Evolutionary conservation across 2,329 filamentous ascomycete genomes (phyloP), one percentile per base, ranked within the genome.

Genomic region (Pyricularia pennisetigena): DNA sequence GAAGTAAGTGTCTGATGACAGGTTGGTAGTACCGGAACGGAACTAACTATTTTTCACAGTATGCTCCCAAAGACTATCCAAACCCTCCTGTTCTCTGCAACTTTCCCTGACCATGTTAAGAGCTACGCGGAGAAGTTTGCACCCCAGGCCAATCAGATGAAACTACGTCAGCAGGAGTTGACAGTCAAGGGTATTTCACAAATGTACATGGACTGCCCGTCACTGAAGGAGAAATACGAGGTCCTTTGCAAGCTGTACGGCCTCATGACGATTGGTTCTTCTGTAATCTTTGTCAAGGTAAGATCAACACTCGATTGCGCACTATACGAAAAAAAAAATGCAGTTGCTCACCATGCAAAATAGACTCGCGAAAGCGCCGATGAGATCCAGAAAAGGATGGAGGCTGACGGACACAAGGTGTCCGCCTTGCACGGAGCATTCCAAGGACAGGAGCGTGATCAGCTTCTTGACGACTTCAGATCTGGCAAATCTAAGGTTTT

Each of bases 121-220:
- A 82, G 84, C 71, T 99, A 96, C 75, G 94, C 95, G 20, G 82
- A 87, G 72, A 87, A 87, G 71, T 99, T 97, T 76, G 93, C 94
- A 5, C 93, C 94, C 0, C 87, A 89, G 63, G 90, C 95, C 66
- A 94, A 97, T 79, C 85, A 91, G 72, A 90, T 99, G 76, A 95
- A 92, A 64, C 84, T 99, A 67, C 89, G 92, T 74, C 91, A 94
- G 70, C 91, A 96, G 73, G 93, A 99, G 76, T 87, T 98, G 74
- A 98, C 94, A 0, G 94, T 99, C 70, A 93, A 95, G 78, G 95
- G 95, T 26, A 99, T 99, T 77, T 97, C 94, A 72, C 95, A 99
- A 76, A 92, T 99, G 81, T 99, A 96, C 77, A 92, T 99, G 77
- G 95, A 99, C 78, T 98, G 94, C 75, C 87, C 91, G 26, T 85